Percentiles rank a stretch among this genome's conserved stretches.
phyloP scores from a whole-genome alignment of 1,139 yeast genomes.

The Williopsis jadinii region DNA sequence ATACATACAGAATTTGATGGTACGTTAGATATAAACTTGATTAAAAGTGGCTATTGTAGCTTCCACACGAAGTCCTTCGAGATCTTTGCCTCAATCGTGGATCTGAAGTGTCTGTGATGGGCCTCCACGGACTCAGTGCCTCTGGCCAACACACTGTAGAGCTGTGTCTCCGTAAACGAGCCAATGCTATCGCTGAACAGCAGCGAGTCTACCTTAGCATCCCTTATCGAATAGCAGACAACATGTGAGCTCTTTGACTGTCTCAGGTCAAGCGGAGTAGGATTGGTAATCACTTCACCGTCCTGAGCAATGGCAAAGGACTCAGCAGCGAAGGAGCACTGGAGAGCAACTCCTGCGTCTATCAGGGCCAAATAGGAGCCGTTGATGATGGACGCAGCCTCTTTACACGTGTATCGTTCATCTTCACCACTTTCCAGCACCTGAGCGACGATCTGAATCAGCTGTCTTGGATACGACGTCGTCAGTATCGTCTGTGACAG shows the following conservation, averaged over 20 bases:
- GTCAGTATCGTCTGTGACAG: slow-evolving; percentile 57
- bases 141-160: slow-evolving; percentile 41
- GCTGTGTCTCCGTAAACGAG: slow-evolving; percentile 47
- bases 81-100: slow-evolving; percentile 40
- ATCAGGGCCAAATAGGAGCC: slow-evolving; percentile 65
- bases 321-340: slow-evolving; percentile 52
- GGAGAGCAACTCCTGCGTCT: slow-evolving; percentile 72
- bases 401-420: slow-evolving; percentile 36
- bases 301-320: slow-evolving; percentile 34
- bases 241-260: slow-evolving; percentile 56
- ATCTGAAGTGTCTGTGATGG: slow-evolving; percentile 40
- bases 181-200: slow-evolving; percentile 71
- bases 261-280: slow-evolving; percentile 34
- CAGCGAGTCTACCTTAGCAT: slow-evolving; percentile 45
- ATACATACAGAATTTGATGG: too few species aligned
- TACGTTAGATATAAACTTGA: too few species aligned
- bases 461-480: slow-evolving; percentile 72
- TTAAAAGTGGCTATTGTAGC: slow-evolving; percentile 3
- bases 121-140: slow-evolving; percentile 38
- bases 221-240: slow-evolving; percentile 52
- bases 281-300: slow-evolving; percentile 34
- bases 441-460: slow-evolving; percentile 84
- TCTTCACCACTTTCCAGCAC: slow-evolving; percentile 55
- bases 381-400: slow-evolving; percentile 67
- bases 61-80: slow-evolving; percentile 54